phyloP scores from a whole-genome alignment of 768 basidiomycete species.

The Lactarius vividus region DNA sequence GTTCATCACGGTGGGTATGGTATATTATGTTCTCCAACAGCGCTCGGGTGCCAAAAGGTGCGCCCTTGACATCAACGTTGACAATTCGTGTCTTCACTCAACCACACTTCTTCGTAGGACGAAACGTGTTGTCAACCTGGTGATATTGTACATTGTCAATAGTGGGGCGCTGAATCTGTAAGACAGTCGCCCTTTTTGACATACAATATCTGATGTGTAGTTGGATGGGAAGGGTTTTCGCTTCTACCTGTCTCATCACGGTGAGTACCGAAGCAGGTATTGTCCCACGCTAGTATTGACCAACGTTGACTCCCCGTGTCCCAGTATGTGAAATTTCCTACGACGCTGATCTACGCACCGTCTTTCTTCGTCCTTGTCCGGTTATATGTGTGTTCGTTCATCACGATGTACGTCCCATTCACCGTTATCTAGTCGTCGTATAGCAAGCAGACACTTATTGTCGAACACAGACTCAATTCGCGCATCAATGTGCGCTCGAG shows the following conservation, averaged over 20 bases:
- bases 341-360: conserved; percentile 20
- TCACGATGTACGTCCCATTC: conserved; percentile 11
- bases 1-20: conserved; percentile 16
- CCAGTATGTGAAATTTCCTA: conserved; percentile 11
- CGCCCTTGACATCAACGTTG: neutral
- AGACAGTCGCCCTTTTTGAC: neutral
- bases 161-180: conserved; percentile 19
- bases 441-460: neutral
- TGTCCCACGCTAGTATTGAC: neutral
- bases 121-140: conserved; percentile 13
- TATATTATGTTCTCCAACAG: conserved; percentile 17
- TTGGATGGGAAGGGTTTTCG: conserved; percentile 7
- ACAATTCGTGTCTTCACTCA: neutral
- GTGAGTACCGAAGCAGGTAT: neutral
- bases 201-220: neutral
- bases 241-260: conserved; percentile 10
- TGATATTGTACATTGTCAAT: conserved; percentile 14
- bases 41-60: conserved; percentile 12
- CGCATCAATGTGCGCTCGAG: conserved; percentile 12
- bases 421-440: neutral
- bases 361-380: conserved; percentile 19
- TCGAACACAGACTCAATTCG: conserved; percentile 13
- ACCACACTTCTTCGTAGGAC: neutral
- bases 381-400: conserved; percentile 17
- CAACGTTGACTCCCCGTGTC: neutral